These are phyloP conservation scores for Sambucus nigra DNA, from an alignment of 129 eudicot genomes.

Conservation along the genomic window DNA sequence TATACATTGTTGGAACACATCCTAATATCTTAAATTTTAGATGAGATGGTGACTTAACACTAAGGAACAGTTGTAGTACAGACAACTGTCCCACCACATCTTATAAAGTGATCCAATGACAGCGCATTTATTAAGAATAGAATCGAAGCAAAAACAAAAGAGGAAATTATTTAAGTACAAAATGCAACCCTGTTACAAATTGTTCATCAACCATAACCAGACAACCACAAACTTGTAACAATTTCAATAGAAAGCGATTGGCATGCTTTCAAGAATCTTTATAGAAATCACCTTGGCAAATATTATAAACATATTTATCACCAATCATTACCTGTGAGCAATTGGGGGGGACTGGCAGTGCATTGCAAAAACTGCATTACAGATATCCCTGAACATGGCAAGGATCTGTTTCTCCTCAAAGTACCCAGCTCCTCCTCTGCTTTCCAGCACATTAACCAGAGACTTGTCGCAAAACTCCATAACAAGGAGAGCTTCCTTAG, in stretches of 20 bases:
- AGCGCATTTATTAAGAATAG: no score
- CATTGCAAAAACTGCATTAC: constrained; percentile 99
- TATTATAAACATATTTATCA: neutral
- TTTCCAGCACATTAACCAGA: constrained; percentile 77
- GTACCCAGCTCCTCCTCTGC: constrained; percentile 83
- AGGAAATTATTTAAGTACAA: no score
- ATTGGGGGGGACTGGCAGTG: constrained; percentile 91
- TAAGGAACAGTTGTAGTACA: no score
- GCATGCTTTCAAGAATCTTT: neutral
- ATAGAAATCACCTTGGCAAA: neutral
- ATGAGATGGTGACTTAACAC: no score
- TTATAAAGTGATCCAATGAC: no score
- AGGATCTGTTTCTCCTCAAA: constrained; percentile 87
- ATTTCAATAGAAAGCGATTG: neutral
- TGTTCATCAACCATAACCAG: no score
- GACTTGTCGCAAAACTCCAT: constrained; percentile 96
- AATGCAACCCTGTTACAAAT: no score
- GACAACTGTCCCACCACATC: no score
- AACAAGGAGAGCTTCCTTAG: constrained; percentile 82
- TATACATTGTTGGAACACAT: no score
- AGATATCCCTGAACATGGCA: constrained; percentile 71
- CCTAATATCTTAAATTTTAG: no score
- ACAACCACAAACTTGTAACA: no score
- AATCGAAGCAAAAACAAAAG: no score
- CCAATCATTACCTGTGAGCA: constrained; percentile 77